Percentiles rank a stretch among this genome's conserved stretches.
These are phyloP conservation scores for Aspergillus fructus DNA, from an alignment of 2,329 filamentous ascomycete species.

Conservation along the genomic window DNA sequence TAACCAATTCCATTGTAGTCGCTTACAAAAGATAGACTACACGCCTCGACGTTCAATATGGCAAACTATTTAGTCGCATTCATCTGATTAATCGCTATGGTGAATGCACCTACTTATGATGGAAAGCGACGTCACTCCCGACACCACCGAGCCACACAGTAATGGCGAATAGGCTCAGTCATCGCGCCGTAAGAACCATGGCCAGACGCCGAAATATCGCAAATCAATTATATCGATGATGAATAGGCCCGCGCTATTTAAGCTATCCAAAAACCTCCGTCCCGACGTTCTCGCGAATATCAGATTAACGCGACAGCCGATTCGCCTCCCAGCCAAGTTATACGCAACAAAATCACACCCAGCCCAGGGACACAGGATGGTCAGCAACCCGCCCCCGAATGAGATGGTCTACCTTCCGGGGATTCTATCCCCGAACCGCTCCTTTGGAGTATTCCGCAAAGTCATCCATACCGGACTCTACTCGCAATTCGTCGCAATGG, in stretches of 20 bases:
- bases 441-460: slow-evolving; percentile 62
- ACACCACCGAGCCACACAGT: background rate
- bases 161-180: background rate
- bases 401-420: slow-evolving; percentile 63
- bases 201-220: background rate
- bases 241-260: background rate
- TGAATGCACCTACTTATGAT: background rate
- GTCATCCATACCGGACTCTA: slow-evolving; percentile 65
- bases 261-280: background rate
- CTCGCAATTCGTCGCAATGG: slow-evolving; percentile 64
- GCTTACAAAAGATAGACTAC: background rate
- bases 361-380: slow-evolving; percentile 9
- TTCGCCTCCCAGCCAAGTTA: background rate
- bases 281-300: background rate
- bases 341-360: background rate
- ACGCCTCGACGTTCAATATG: background rate
- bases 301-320: background rate
- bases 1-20: background rate
- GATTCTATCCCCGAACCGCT: slow-evolving; percentile 54
- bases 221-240: background rate
- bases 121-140: slow-evolving; percentile 1
- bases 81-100: background rate
- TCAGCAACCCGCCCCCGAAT: slow-evolving; percentile 43
- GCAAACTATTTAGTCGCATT: background rate
- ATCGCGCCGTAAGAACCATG: slow-evolving; percentile 1